Evolutionary conservation across 257 asterid species (phyloP), one percentile per base, ranked within the genome.

Genomic region (Solanum pimpinellifolium): DNA sequence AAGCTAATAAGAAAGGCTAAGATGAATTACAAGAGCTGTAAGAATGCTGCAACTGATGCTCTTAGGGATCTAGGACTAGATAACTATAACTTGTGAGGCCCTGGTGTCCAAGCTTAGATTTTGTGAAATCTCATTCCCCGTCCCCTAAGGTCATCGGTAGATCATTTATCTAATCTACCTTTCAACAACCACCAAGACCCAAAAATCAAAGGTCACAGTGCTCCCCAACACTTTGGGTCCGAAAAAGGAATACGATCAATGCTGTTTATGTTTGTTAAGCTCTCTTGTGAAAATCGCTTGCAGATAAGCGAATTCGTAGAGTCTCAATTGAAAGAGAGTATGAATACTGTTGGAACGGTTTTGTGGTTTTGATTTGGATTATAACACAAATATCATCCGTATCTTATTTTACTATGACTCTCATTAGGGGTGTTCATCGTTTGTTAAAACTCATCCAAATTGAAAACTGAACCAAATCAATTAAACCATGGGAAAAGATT

Each of bases 11-110:
- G 98, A 89, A 93, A 83, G 88, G 96, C 97, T 3, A 94, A 94
- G 91, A 93, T 90, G 88, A 93, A 83, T 88, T 98, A 95, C 89
- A 94, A 87, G 90, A 90, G 91, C 90, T 95, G 99, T 94, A 95
- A 93, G 90, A 94, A 88, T 72, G 98, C 98, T 27, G 98, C 98
- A 73, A 93, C 97, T 29, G 98, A 94, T 91, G 98, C 99, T 5
- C 90, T 95, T 7, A 86, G 98, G 91, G 99, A 96, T 91, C 90
- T 96, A 46, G 99, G 98, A 78, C 59, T 94, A 86, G 98, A 94
- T 84, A 92, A 92, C 84, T 96, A 94, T 90, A 93, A 95, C 89
- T 91, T 92, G 29, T 95, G 62, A 91, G 89, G 86, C 86, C 68
- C 44, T 29, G 68, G 39, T 29, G 69, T 49, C 42, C 85, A 29